phyloP scores from a whole-genome alignment of 257 asterid genomes.

The Parsonsia alboflavescens region DNA sequence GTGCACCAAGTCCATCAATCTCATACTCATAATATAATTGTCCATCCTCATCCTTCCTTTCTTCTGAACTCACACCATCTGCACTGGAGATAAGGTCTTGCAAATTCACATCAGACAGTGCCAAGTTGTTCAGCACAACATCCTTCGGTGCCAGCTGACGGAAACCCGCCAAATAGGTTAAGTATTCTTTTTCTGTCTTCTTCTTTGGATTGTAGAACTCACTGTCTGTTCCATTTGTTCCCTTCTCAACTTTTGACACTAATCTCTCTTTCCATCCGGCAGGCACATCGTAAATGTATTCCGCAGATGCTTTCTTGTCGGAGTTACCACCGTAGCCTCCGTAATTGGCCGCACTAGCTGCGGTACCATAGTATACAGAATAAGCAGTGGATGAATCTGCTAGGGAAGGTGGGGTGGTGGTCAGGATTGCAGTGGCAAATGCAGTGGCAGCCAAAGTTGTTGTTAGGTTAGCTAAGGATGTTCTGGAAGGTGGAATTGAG shows the following conservation, averaged over 20 bases:
- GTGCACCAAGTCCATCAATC: conserved; percentile 61
- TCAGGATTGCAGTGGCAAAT: conserved; percentile 57
- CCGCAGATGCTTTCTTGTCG: conserved; percentile 85
- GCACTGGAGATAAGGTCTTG: conserved; percentile 82
- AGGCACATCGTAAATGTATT: conserved; percentile 87
- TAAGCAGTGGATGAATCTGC: conserved; percentile 42
- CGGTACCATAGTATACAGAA: conserved; percentile 85
- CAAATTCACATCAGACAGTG: conserved; percentile 77
- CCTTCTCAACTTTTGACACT: conserved; percentile 79
- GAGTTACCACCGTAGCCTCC: conserved; percentile 93
- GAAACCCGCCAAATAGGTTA: conserved; percentile 74
- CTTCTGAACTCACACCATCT: conserved; percentile 57
- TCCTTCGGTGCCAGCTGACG: conserved; percentile 75
- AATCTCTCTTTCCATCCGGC: conserved; percentile 84
- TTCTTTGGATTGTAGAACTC: conserved; percentile 89
- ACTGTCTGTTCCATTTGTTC: conserved; percentile 89
- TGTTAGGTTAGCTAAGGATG: conserved; percentile 32
- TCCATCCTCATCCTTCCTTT: conserved; percentile 70
- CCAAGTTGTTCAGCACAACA: conserved; percentile 59
- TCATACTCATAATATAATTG: conserved; percentile 82
- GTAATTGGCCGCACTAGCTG: conserved; percentile 93
- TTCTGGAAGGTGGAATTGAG: conserved; percentile 37
- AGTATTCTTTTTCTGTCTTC: conserved; percentile 73
- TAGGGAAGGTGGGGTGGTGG: conserved; percentile 44
- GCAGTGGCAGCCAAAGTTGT: conserved; percentile 67